These are phyloP conservation scores for Mycosarcoma maydis DNA, from an alignment of 1,284 basidiomycete genomes.

Conservation along the genomic window DNA sequence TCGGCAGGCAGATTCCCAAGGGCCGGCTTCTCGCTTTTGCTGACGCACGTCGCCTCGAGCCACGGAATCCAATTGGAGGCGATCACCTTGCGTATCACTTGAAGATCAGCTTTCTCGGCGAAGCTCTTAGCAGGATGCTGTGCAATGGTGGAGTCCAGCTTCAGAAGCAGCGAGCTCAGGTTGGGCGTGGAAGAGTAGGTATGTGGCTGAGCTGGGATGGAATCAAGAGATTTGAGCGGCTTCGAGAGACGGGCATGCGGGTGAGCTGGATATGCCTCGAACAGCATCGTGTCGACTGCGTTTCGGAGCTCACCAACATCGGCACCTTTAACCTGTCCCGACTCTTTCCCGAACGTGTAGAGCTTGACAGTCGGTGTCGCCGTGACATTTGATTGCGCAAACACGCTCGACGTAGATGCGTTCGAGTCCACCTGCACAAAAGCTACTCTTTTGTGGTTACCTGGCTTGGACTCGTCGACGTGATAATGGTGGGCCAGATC, in stretches of 20 bases:
- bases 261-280: constrained; percentile 77
- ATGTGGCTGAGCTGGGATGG: constrained; percentile 73
- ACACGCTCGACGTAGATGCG: constrained; percentile 31
- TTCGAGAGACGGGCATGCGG: constrained; percentile 75
- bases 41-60: constrained; percentile 23
- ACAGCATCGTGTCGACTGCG: constrained; percentile 78
- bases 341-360: constrained; percentile 68
- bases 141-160: constrained; percentile 76
- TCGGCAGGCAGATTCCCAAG: constrained; percentile 5
- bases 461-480: constrained; percentile 20
- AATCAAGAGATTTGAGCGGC: constrained; percentile 73
- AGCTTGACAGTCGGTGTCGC: constrained; percentile 85
- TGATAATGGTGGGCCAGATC: constrained; percentile 72
- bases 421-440: constrained; percentile 66
- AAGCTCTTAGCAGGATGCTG: constrained; percentile 63
- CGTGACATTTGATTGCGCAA: constrained; percentile 71
- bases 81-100: constrained; percentile 69
- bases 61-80: constrained; percentile 64
- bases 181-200: constrained; percentile 78
- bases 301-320: constrained; percentile 75
- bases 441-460: constrained; percentile 37
- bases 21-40: neutral
- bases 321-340: constrained; percentile 77
- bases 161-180: constrained; percentile 74
- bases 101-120: constrained; percentile 48